Evolutionary conservation across 306 rosid genomes (phyloP).

Genomic region (Cicer judaicum): DNA sequence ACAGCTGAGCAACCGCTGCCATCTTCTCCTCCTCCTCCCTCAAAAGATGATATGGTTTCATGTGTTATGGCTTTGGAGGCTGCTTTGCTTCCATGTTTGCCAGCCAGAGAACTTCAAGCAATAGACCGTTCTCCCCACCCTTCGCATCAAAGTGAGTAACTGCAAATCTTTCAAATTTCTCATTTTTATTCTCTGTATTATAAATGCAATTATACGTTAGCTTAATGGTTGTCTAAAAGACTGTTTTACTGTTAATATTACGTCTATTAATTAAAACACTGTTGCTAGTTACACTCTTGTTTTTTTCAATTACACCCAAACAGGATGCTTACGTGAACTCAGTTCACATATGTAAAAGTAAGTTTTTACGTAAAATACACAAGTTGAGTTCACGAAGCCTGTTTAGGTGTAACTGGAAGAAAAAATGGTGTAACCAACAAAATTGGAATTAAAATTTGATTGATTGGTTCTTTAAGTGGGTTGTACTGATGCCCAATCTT

Average conservation of each 20-base stretch:
- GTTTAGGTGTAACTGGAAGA: too few relatives aligned
- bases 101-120: slow-evolving; percentile 97
- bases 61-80: slow-evolving; percentile 83
- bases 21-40: slow-evolving; percentile 58
- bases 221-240: background rate
- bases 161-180: slow-evolving; percentile 7
- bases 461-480: too few relatives aligned
- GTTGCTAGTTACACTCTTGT: too few relatives aligned
- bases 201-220: background rate
- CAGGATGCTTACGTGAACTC: too few relatives aligned
- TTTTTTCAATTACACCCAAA: too few relatives aligned
- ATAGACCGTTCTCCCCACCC: slow-evolving; percentile 93
- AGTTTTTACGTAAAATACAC: too few relatives aligned
- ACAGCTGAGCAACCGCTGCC: slow-evolving; percentile 57
- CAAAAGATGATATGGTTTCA: slow-evolving; percentile 78
- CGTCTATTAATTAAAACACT: background rate
- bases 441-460: too few relatives aligned
- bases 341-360: too few relatives aligned
- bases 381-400: too few relatives aligned
- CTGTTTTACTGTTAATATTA: background rate
- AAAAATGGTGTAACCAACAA: too few relatives aligned
- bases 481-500: slow-evolving; percentile 1
- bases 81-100: slow-evolving; percentile 97
- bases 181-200: background rate
- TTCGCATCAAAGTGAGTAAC: slow-evolving; percentile 88